Conservation (phyloP, 73 alveolate species). For the Stentor coeruleus region DNA sequence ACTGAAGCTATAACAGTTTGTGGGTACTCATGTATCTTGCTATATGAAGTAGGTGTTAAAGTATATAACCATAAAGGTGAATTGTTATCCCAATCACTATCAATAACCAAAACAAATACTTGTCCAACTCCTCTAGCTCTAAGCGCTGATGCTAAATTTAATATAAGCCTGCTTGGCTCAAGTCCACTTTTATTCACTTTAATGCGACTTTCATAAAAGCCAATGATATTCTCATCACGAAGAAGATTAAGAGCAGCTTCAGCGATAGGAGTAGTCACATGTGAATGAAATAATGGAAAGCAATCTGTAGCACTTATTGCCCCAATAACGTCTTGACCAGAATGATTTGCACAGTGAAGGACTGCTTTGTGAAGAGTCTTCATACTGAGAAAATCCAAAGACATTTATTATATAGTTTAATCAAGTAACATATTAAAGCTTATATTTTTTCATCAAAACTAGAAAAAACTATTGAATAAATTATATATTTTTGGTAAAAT, state of each 20-base stretch:
- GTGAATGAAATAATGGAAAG: constrained; percentile 14
- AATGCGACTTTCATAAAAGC: constrained; percentile 25
- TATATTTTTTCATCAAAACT: too few relatives aligned
- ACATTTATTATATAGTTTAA: too few relatives aligned
- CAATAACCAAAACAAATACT: background rate
- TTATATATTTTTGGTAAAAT: too few relatives aligned
- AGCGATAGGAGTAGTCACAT: background rate
- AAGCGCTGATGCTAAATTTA: background rate
- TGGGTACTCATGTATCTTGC: background rate
- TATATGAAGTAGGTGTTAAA: background rate
- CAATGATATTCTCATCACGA: background rate
- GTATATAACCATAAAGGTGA: background rate
- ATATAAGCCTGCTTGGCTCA: constrained; percentile 8
- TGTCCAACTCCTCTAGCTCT: background rate
- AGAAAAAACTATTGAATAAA: too few relatives aligned
- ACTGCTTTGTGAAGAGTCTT: constrained; percentile 1
- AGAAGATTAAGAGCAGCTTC: constrained; percentile 12
- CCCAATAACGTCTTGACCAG: constrained; percentile 10
- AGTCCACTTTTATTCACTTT: background rate
- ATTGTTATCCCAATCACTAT: background rate
- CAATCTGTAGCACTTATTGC: background rate
- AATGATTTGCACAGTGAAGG: background rate
- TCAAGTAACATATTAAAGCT: too few relatives aligned
- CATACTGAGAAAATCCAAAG: background rate
- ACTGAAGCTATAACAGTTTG: background rate